Base-by-base conservation (phyloP, 176 grass and related monocot genomes). In the Phoenix roebelenii region DNA sequence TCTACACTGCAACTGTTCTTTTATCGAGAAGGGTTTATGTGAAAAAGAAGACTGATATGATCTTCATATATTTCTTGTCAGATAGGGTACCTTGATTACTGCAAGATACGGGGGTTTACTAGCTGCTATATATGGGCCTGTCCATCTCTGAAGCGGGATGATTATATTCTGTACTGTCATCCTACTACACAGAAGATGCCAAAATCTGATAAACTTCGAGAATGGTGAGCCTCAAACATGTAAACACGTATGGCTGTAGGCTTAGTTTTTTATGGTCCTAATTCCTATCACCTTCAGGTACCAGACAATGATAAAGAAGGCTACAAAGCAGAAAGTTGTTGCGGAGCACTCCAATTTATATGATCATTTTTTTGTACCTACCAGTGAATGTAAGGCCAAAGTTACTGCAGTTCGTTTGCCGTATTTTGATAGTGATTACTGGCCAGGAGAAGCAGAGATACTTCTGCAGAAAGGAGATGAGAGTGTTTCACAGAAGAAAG, bases 101-200 rank as follows among this genome's bases (percentile, higher is more conserved):
- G 92, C 81, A 91, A 88, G 72, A 88, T 80, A 80, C 55, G 64
- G 28, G 92, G 92, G 56, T 96, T 96, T 70, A 77, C 80, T 49
- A 88, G 92, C 69, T 96, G 92, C 71, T 90, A 88, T 62, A 86
- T 96, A 82, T 96, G 92, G 92, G 72, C 85, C 72, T 96, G 87
- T 67, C 92, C 92, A 60, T 89, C 92, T 72, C 81, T 77, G 15
- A 96, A 86, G 85, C 83, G 77, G 24, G 83, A 96, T 66, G 84
- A 96, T 67, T 96, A 96, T 72, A 89, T 96, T 88, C 72, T 96
- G 57, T 88, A 96, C 72, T 96, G 92, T 67, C 87, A 96, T 85
- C 92, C 92, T 51, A 82, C 70, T 52, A 68, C 51, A 67, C 87
- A 96, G 71, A 96, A 91, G 73, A 90, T 87, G 84, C 92, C 92